Conservation (phyloP, 129 eudicot genomes). For the Apium graveolens region DNA sequence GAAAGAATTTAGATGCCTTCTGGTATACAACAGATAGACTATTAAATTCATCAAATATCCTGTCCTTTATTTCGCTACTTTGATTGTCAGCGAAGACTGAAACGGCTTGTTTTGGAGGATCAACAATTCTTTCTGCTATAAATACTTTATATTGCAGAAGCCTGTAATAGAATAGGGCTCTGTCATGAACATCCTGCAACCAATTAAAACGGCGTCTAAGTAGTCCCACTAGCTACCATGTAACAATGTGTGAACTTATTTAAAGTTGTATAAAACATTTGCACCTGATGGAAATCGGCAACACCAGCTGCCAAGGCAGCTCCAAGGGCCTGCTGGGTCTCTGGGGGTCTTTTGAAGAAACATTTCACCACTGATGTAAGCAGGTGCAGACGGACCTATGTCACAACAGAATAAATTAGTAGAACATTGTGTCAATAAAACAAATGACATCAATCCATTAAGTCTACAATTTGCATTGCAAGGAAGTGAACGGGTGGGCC, state of each 20-base stretch:
- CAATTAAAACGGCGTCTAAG: neutral
- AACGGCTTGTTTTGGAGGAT: conserved; percentile 98
- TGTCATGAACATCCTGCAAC: conserved; percentile 95
- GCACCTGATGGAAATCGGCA: conserved; percentile 71
- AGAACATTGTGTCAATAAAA: neutral
- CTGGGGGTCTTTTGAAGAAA: conserved; percentile 78
- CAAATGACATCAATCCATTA: neutral
- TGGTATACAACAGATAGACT: conserved; percentile 87
- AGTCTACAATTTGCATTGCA: neutral
- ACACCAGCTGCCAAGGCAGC: conserved; percentile 12
- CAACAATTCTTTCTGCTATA: conserved; percentile 68
- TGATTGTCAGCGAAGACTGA: conserved; percentile 94
- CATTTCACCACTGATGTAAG: conserved; percentile 74
- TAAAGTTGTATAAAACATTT: neutral
- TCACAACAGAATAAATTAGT: conserved; percentile 2
- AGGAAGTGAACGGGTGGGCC: neutral
- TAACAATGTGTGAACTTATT: neutral
- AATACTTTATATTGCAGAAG: conserved; percentile 64
- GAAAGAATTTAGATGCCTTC: conserved; percentile 42
- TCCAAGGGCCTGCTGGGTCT: conserved; percentile 13
- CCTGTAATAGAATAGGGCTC: conserved; percentile 92
- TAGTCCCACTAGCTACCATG: neutral
- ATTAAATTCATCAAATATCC: conserved; percentile 94
- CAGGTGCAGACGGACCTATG: conserved; percentile 10
- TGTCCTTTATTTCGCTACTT: conserved; percentile 90